Conservation (phyloP, 192 early-diverging fungal genomes). For the Gaertneriomyces sp. region DNA sequence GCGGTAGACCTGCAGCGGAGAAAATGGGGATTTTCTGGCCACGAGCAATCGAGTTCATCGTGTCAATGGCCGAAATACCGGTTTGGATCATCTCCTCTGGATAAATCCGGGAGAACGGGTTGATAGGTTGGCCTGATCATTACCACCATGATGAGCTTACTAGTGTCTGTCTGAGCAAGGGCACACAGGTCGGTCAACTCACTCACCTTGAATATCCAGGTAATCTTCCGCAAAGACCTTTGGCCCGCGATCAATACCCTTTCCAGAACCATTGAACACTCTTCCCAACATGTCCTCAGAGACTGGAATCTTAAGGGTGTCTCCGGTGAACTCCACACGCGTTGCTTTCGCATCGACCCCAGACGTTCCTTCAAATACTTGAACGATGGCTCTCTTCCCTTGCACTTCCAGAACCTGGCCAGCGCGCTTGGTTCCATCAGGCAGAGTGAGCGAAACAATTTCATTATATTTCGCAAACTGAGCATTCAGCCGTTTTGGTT, state of each 20-base stretch:
- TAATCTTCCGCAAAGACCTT: slow-evolving; percentile 99
- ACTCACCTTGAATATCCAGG: slow-evolving; percentile 84
- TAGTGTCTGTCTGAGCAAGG: background rate
- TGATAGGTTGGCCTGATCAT: slow-evolving; percentile 82
- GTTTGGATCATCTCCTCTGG: slow-evolving; percentile 99
- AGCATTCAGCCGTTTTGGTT: background rate
- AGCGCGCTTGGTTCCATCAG: slow-evolving; percentile 89
- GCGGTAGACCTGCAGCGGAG: slow-evolving; percentile 95
- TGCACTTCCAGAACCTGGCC: slow-evolving; percentile 98
- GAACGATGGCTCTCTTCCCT: slow-evolving; percentile 92
- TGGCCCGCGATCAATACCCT: slow-evolving; percentile 98
- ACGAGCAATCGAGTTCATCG: slow-evolving; percentile 99
- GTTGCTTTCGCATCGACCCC: slow-evolving; percentile 96
- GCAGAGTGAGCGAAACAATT: slow-evolving; percentile 94
- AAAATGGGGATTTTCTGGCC: slow-evolving; percentile 99
- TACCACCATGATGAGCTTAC: background rate
- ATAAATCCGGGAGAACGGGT: slow-evolving; percentile 98
- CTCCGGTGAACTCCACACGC: slow-evolving; percentile 92
- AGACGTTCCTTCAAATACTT: slow-evolving; percentile 96
- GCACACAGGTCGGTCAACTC: background rate
- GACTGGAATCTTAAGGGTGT: slow-evolving; percentile 93
- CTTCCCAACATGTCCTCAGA: slow-evolving; percentile 99
- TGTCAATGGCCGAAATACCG: slow-evolving; percentile 97
- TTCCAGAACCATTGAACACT: slow-evolving; percentile 98
- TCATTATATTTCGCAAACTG: slow-evolving; percentile 96